Conservation (phyloP, 176 grass and related monocot species). For the Puccinellia tenuiflora region DNA sequence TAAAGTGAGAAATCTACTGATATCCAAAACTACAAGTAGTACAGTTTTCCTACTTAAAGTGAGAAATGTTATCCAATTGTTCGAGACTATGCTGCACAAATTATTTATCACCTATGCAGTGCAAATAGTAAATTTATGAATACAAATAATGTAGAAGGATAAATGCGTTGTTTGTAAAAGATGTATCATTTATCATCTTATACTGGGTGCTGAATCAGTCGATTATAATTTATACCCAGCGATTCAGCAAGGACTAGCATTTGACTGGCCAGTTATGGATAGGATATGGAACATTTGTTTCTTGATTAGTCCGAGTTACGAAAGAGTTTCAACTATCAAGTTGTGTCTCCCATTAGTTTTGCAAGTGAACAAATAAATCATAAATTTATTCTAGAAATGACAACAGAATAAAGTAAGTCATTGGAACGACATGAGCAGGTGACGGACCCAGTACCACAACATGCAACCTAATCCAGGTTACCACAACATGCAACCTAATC, state of each 20-base stretch:
- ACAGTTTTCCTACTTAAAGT: background rate
- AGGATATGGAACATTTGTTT: background rate
- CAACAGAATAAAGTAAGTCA: background rate
- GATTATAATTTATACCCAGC: background rate
- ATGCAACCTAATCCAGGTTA: background rate
- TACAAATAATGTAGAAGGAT: background rate
- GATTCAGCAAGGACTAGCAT: background rate
- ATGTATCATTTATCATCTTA: background rate
- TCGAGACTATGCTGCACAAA: background rate
- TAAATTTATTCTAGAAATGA: background rate
- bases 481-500: background rate
- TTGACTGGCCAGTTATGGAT: background rate
- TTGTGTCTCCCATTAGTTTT: background rate
- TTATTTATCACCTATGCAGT: background rate
- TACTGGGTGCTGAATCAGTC: background rate
- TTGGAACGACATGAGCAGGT: background rate
- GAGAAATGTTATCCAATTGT: slow-evolving; percentile 4
- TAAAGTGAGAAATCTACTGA: background rate
- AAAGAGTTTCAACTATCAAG: slow-evolving; percentile 13
- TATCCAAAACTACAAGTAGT: background rate
- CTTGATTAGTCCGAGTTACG: background rate
- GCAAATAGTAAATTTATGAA: background rate
- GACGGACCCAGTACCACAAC: background rate
- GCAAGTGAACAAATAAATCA: background rate
- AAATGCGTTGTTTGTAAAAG: background rate